A percentile compares a stretch with the other conserved stretches of the same genome.
Conservation (phyloP, 2,329 filamentous ascomycete genomes). For the Rhynchosporium graminicola region DNA sequence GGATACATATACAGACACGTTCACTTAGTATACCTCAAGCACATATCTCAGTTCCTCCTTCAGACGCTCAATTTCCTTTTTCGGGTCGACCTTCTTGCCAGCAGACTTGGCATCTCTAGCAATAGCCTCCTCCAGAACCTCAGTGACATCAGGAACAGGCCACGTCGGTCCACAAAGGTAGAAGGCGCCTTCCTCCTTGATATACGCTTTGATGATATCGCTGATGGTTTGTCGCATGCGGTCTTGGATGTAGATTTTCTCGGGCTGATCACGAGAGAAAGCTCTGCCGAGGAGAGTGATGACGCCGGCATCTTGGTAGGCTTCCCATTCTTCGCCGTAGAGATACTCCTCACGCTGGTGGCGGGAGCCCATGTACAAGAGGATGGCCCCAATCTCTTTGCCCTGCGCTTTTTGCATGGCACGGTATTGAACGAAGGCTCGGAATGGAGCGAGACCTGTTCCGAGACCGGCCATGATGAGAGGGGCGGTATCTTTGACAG, state of each 20-base stretch:
- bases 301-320: slow-evolving; percentile 91
- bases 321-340: slow-evolving; percentile 99
- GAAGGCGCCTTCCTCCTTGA: slow-evolving; percentile 85
- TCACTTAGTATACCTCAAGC: slow-evolving; percentile 88
- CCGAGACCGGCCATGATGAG: slow-evolving; percentile 99
- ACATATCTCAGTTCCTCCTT: slow-evolving; percentile 96
- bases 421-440: slow-evolving; percentile 96
- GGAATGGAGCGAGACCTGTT: slow-evolving; percentile 97
- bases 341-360: slow-evolving; percentile 98
- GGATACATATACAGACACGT: neutral
- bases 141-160: slow-evolving; percentile 96
- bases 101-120: slow-evolving; percentile 67
- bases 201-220: slow-evolving; percentile 83
- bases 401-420: slow-evolving; percentile 98
- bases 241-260: slow-evolving; percentile 99
- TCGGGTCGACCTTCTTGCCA: slow-evolving; percentile 79
- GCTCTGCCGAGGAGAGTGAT: slow-evolving; percentile 91
- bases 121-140: slow-evolving; percentile 91
- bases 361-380: slow-evolving; percentile 94
- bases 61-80: slow-evolving; percentile 92
- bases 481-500: slow-evolving; percentile 79
- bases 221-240: slow-evolving; percentile 86
- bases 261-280: slow-evolving; percentile 93
- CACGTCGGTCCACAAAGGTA: slow-evolving; percentile 98
- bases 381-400: slow-evolving; percentile 88